Percentiles rank a stretch among this genome's conserved stretches.
These are phyloP conservation scores for Taphrina flavorubra DNA, from an alignment of 1,139 yeast genomes.

Conservation along the genomic window DNA sequence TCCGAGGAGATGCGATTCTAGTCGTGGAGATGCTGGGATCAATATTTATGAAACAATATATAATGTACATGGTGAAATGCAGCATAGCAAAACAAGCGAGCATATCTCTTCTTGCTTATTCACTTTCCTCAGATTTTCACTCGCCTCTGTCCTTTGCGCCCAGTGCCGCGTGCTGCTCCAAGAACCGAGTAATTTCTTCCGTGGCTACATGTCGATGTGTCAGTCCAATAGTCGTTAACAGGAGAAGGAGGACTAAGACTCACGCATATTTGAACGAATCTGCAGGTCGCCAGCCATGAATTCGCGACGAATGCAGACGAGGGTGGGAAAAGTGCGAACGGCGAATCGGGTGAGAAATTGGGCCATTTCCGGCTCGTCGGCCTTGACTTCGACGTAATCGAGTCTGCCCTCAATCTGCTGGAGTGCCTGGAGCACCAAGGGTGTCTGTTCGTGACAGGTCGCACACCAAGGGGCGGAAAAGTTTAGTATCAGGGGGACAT, in stretches of 20 bases:
- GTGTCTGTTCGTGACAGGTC: constrained; percentile 26
- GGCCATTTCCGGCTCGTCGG: constrained; percentile 33
- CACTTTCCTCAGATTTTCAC: background rate
- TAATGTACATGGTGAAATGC: background rate
- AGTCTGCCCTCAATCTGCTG: constrained; percentile 28
- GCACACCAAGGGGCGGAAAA: constrained; percentile 35
- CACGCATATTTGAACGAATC: constrained; percentile 20
- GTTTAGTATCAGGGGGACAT: constrained; percentile 37
- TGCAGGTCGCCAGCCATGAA: constrained; percentile 29
- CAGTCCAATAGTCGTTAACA: background rate
- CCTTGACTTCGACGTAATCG: constrained; percentile 38
- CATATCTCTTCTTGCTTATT: too few relatives aligned
- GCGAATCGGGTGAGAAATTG: constrained; percentile 21
- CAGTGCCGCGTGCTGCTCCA: constrained; percentile 16
- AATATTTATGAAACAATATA: background rate
- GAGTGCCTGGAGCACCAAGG: constrained; percentile 25
- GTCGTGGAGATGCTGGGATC: background rate
- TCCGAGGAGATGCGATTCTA: constrained; percentile 44
- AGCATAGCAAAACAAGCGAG: too few relatives aligned
- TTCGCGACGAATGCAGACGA: constrained; percentile 36
- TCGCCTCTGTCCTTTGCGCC: constrained; percentile 29
- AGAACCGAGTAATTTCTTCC: constrained; percentile 14
- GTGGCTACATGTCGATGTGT: background rate
- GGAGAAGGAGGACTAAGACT: constrained; percentile 1
- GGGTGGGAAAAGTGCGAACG: constrained; percentile 33